Evolutionary conservation across 306 rosid species (phyloP), one percentile per base, ranked within the genome.

Genomic region (Rosa rugosa): DNA sequence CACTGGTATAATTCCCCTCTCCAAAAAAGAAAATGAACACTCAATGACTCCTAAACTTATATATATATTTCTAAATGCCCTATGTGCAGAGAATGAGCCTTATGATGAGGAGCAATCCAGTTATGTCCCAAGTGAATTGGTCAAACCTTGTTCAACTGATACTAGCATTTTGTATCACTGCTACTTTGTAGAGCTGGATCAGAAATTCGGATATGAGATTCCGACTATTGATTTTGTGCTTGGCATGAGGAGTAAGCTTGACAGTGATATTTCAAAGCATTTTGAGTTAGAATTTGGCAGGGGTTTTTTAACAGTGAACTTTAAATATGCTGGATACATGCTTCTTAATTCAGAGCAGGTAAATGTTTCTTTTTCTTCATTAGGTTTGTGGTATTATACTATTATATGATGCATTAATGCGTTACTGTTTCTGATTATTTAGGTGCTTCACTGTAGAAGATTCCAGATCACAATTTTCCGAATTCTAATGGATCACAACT

Each of bases 111-210:
- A 81, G 57, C 97, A 91, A 49, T 91, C 92, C 27, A 68, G 75
- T 73, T 91, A 88, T 84, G 73, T 83, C 14, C 97, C 99, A 78
- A 44, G 59, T 23, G 94, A 90, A 85, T 68, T 92, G 77, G 90
- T 88, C 42, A 81, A 84, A 11, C 57, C 79, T 45, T 13, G 56
- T 64, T 68, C 85, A 5, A 72, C 75, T 20, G 80, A 64, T 65
- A 69, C 84, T 38, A 69, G 41, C 45, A 79, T 77, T 22, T 20
- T 56, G 22, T 94, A 91, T 83, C 82, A 91, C 75, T 89, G 97
- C 85, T 94, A 94, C 86, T 57, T 86, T 11, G 86, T 94, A n/a
- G 89, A 88, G 87, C 60, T 94, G 79, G 74, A 86, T 51, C 88
- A 85, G 80, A 80, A 81, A 11, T 92, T 91, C 77, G 68, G 14